Evolutionary conservation across 1,284 basidiomycete species (phyloP), one percentile per base, ranked within the genome.

Genomic region (Leccinum pallidistipes): DNA sequence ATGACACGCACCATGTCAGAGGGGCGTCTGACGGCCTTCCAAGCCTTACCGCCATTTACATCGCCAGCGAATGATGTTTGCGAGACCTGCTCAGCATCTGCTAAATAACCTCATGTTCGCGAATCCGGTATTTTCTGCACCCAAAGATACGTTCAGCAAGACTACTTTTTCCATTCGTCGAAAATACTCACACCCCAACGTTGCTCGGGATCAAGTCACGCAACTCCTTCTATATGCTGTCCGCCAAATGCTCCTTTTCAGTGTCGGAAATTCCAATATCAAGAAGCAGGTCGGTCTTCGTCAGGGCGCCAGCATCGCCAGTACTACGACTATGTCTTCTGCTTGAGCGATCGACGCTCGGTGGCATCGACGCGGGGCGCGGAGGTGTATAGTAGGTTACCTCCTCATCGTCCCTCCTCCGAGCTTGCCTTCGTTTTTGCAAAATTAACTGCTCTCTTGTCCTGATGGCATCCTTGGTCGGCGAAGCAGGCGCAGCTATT

Each of bases 11-110:
- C 94, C 90, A 98, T 95, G 72, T 98, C 95, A 8, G 94, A 96
- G 4, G 95, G 94, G 29, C 95, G 80, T 61, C 93, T 85, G 49
- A 98, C 86, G 32, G 88, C 83, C 69, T 88, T 85, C 96, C 97
- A 98, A 1, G 95, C 95, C 70, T 86, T 90, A 7, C 92, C 91
- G 40, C 79, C 78, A 68, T 94, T 88, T 29, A 95, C 80, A 73
- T 96, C 94, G 16, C 94, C 93, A 47, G 90, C 88, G 32, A 80
- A 78, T 55, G 80, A 78, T 69, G 86, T 80, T 73, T 93, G 92
- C 3, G 86, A 82, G 47, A 94, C 79, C 62, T 84, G 82, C 63
- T 91, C 87, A 12, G 74, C 73, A 54, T 90, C 89, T 11, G 90
- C 87, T 14, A 91, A 50, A 95, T 92, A n/a, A 84, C 89, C 66